Conservation (phyloP, 805 yeast genomes). For the Candida ortonii region DNA sequence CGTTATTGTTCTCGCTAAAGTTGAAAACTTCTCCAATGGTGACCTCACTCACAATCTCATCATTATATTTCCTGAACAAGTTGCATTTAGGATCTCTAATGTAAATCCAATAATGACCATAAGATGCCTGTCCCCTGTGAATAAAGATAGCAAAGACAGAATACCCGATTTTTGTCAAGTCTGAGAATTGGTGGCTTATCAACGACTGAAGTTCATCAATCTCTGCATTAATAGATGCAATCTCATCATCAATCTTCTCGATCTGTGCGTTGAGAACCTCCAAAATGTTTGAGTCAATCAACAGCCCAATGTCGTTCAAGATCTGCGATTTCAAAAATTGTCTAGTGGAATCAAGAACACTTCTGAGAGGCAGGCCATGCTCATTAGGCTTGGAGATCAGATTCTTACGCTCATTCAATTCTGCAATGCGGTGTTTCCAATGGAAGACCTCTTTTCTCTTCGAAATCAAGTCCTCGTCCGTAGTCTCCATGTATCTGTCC, state of each 20-base stretch:
- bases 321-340: constrained; percentile 50
- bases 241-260: constrained; percentile 43
- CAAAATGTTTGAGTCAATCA: constrained; percentile 46
- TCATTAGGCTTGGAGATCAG: constrained; percentile 45
- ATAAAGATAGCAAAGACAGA: constrained; percentile 87
- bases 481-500: constrained; percentile 82
- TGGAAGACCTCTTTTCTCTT: constrained; percentile 56
- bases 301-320: constrained; percentile 33
- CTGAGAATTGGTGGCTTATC: constrained; percentile 59
- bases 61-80: constrained; percentile 86
- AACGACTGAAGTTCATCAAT: constrained; percentile 44
- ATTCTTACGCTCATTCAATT: constrained; percentile 42
- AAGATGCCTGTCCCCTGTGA: constrained; percentile 93
- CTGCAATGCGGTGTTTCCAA: constrained; percentile 57
- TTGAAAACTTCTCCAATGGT: constrained; percentile 63
- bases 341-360: constrained; percentile 53
- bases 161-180: constrained; percentile 66
- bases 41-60: constrained; percentile 89
- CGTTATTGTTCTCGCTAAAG: constrained; percentile 66
- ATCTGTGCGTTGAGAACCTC: constrained; percentile 47
- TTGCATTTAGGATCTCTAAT: constrained; percentile 69
- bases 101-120: constrained; percentile 97
- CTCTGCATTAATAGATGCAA: constrained; percentile 36
- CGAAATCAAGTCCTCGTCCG: constrained; percentile 48
- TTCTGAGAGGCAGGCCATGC: constrained; percentile 47